Evolutionary conservation across 345 rosid genomes (phyloP), one percentile per base, ranked within the genome.

Genomic region (Salix caprea): DNA sequence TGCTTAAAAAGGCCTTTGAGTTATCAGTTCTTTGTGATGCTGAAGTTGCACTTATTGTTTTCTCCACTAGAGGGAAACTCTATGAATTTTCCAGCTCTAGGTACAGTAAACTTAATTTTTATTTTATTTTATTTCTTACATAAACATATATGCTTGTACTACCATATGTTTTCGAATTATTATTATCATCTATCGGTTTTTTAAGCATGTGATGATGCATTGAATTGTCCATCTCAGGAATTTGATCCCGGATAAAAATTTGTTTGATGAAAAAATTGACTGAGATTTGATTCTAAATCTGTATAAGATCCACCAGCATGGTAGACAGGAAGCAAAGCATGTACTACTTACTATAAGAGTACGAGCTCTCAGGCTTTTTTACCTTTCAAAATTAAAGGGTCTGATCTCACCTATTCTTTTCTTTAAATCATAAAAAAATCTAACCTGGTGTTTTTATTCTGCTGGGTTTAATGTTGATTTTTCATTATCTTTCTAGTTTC

Each of bases 1-100:
- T 92, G 65, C 82, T 92, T 44, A 93, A 93, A 83, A 93, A 93
- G 76, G 97, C 93, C 15, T 93, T 88, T 74, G 96, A 93, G 87
- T 81, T 92, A 24, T 91, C 96, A 40, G 94, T 93, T 71, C 96
- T 92, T 69, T 92, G 97, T 65, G 97, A 92, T 77, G 95, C 94
- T 37, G 94, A 92, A 82, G 93, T 92, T 84, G 92, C 95, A 76
- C 92, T 93, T 44, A 80, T 93, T 52, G 80, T 93, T 85, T 91
- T 93, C 89, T 93, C 97, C 56, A 83, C 94, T 4, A 87, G 91
- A 73, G 97, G 91, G 71, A 91, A 88, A 88, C 94, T 91, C 74
- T 91, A 89, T 78, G 94, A 91, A 84, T 93, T 91, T 78, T 86
- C 96, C 44, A 90, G 92, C 72, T 83, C 88, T 26, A 84, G 96